A percentile compares a stretch with the other conserved stretches of the same genome.
Evolutionary conservation across 2,329 filamentous ascomycete genomes (phyloP).

Genomic region (Aspergillus latus): DNA sequence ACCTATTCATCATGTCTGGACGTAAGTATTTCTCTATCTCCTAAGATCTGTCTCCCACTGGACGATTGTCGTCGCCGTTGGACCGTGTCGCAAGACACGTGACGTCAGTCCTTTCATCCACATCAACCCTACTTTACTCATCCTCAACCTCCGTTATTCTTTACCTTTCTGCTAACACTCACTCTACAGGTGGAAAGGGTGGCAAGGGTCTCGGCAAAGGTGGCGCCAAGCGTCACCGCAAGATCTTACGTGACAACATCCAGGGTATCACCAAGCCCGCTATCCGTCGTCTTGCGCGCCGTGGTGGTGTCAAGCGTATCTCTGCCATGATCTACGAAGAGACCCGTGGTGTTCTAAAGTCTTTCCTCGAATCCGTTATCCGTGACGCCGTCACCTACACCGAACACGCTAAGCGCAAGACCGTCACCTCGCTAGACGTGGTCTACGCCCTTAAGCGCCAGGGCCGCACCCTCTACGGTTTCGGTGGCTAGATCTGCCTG

Average conservation of each 20-base stretch:
- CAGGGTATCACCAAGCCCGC: conserved; percentile 99
- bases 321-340: conserved; percentile 91
- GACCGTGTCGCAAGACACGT: conserved; percentile 26
- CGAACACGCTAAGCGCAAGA: conserved; percentile 74
- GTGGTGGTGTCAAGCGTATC: conserved; percentile 99
- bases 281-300: conserved; percentile 96
- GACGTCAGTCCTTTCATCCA: conserved; percentile 24
- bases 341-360: conserved; percentile 78
- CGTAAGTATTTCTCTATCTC: conserved; percentile 33
- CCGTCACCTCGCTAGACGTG: conserved; percentile 59
- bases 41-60: not conserved
- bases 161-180: conserved; percentile 19
- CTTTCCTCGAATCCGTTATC: conserved; percentile 80
- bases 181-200: conserved; percentile 76
- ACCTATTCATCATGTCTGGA: conserved; percentile 39
- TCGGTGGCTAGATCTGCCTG: conserved; percentile 67
- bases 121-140: conserved; percentile 6
- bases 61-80: not conserved
- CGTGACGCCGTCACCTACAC: conserved; percentile 79
- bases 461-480: conserved; percentile 76
- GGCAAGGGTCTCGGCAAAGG: conserved; percentile 98
- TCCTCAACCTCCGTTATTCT: not conserved
- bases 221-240: conserved; percentile 97
- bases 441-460: conserved; percentile 66
- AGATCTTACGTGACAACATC: conserved; percentile 99